A percentile compares a stretch with the other conserved stretches of the same genome.
These are phyloP conservation scores for Aspergillus sp. DNA, from an alignment of 2,329 filamentous ascomycete genomes.

Conservation along the genomic window DNA sequence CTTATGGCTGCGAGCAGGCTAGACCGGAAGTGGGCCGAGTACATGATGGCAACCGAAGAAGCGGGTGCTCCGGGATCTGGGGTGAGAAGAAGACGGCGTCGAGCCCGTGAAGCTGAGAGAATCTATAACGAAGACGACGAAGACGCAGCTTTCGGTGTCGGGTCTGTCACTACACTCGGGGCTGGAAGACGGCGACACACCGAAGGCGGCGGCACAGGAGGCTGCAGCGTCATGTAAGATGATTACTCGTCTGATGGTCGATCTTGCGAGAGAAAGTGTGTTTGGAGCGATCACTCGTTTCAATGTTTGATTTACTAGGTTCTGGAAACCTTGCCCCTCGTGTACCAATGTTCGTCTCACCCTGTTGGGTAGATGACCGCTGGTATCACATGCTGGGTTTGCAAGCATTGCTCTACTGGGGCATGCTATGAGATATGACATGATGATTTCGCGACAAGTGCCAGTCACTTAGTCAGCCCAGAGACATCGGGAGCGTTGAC, in stretches of 20 bases:
- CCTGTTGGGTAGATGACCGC: not conserved
- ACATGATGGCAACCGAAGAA: slow-evolving; percentile 90
- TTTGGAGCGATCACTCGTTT: not conserved
- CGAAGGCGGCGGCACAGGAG: slow-evolving; percentile 58
- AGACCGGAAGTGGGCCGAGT: slow-evolving; percentile 89
- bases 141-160: slow-evolving; percentile 50
- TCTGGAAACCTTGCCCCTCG: slow-evolving; percentile 16
- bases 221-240: slow-evolving; percentile 63
- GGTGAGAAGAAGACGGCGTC: slow-evolving; percentile 68
- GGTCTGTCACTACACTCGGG: slow-evolving; percentile 41
- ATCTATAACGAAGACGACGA: slow-evolving; percentile 81
- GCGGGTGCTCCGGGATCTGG: slow-evolving; percentile 65
- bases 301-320: slow-evolving; percentile 8
- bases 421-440: slow-evolving; percentile 17
- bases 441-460: slow-evolving; percentile 8
- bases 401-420: slow-evolving; percentile 4
- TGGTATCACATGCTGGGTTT: slow-evolving; percentile 15
- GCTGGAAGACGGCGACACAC: slow-evolving; percentile 60
- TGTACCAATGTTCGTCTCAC: not conserved
- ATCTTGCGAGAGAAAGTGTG: slow-evolving; percentile 1
- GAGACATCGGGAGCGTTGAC: not conserved
- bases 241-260: not conserved
- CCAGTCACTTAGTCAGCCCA: not conserved
- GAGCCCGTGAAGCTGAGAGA: slow-evolving; percentile 78
- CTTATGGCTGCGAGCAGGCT: slow-evolving; percentile 73